Conservation (phyloP, 108 stramenopile species). For the Cylindrotheca closterium region DNA sequence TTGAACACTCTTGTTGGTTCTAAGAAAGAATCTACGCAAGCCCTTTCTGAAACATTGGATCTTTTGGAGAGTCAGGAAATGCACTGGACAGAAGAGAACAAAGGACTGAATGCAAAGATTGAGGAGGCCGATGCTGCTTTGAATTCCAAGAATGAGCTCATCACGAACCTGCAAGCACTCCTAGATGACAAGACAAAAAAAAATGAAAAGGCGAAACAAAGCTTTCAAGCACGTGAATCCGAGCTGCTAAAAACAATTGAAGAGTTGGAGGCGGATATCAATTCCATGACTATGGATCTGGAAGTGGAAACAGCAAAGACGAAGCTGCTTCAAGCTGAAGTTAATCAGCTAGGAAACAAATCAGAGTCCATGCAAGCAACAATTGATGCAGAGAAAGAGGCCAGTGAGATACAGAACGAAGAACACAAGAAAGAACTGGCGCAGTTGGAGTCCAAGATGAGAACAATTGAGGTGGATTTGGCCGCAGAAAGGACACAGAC, state of each 20-base stretch:
- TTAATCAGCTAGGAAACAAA: not conserved
- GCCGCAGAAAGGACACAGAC: not conserved
- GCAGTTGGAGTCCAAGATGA: not conserved
- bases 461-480: no score
- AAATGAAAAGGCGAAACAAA: conserved; percentile 23
- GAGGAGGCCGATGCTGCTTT: not conserved
- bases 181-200: conserved; percentile 4
- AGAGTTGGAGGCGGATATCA: conserved; percentile 8
- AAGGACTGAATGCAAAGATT: conserved; percentile 9
- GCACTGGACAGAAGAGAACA: conserved; percentile 34
- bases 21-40: not conserved
- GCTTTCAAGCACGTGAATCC: conserved; percentile 14
- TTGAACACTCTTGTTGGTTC: not conserved
- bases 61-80: conserved; percentile 22
- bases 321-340: not conserved
- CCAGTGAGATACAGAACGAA: not conserved
- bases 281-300: not conserved
- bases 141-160: conserved; percentile 3
- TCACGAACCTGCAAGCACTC: not conserved
- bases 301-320: not conserved
- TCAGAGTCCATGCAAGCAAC: not conserved
- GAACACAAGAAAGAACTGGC: not conserved
- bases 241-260: conserved; percentile 34
- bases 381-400: not conserved
- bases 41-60: conserved; percentile 12